A percentile compares a stretch with the other conserved stretches of the same genome.
phyloP scores from a whole-genome alignment of 2,329 filamentous ascomycete genomes.

The Phyllosticta citriasiana region DNA sequence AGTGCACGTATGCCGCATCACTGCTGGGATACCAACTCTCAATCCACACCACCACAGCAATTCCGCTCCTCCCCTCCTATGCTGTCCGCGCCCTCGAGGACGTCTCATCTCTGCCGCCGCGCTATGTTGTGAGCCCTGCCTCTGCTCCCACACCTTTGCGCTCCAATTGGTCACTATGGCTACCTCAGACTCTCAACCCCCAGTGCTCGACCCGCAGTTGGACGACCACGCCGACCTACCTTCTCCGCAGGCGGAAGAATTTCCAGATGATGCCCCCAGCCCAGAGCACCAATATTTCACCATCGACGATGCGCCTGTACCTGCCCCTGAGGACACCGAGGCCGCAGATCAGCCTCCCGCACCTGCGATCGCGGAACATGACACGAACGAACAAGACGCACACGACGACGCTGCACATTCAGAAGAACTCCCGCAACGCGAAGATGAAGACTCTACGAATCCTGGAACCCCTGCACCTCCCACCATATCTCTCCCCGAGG shows the following conservation, averaged over 20 bases:
- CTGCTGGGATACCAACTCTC: neutral
- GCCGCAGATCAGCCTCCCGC: neutral
- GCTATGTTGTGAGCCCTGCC: constrained; percentile 6
- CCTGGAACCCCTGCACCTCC: constrained; percentile 1
- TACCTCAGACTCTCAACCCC: constrained; percentile 17
- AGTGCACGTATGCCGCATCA: neutral
- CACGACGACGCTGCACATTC: constrained; percentile 8
- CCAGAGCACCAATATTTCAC: constrained; percentile 3
- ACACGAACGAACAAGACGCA: constrained; percentile 5
- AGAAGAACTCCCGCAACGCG: constrained; percentile 6
- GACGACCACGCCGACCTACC: constrained; percentile 3
- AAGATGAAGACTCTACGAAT: neutral
- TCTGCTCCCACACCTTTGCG: constrained; percentile 7
- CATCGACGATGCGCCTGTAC: constrained; percentile 12
- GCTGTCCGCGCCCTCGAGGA: neutral
- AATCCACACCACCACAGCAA: neutral
- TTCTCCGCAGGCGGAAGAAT: neutral
- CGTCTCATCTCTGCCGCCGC: neutral
- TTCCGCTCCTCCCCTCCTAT: neutral
- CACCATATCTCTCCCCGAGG: constrained; percentile 6
- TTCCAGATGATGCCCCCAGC: neutral
- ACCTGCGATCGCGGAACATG: neutral
- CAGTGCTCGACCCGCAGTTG: neutral
- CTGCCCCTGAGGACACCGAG: constrained; percentile 10
- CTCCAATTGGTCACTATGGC: constrained; percentile 22